Conservation (phyloP, 2,329 filamentous ascomycete species). For the Trichophyton schoenleinii region DNA sequence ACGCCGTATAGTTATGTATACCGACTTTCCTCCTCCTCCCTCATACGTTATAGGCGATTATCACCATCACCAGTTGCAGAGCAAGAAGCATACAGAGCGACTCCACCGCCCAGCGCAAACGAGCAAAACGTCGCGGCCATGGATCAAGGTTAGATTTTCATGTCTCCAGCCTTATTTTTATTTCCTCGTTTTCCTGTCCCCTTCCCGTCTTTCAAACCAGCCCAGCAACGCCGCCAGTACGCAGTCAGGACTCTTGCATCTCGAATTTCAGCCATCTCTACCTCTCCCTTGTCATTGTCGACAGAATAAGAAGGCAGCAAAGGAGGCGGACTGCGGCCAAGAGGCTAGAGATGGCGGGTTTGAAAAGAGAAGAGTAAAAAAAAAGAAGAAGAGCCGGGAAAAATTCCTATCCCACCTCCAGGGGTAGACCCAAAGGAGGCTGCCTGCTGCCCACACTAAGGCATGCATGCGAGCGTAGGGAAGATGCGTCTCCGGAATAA, state of each 20-base stretch:
- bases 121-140: neutral
- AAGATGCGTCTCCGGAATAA: constrained; percentile 2
- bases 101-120: neutral
- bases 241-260: neutral
- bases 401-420: neutral
- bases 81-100: neutral
- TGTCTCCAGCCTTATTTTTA: neutral
- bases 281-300: neutral
- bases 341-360: neutral
- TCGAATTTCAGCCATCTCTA: no score
- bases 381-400: neutral
- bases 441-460: neutral
- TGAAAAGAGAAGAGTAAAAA: neutral
- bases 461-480: constrained; percentile 4
- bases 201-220: neutral
- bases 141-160: neutral
- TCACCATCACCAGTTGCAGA: neutral
- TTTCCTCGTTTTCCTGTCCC: neutral
- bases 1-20: neutral
- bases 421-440: neutral
- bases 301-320: neutral
- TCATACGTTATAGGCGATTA: no score
- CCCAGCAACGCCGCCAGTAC: neutral
- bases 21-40: no score
- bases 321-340: neutral